Conservation (phyloP, 495 filamentous ascomycete genomes). For the Talaromyces nanjingensis region DNA sequence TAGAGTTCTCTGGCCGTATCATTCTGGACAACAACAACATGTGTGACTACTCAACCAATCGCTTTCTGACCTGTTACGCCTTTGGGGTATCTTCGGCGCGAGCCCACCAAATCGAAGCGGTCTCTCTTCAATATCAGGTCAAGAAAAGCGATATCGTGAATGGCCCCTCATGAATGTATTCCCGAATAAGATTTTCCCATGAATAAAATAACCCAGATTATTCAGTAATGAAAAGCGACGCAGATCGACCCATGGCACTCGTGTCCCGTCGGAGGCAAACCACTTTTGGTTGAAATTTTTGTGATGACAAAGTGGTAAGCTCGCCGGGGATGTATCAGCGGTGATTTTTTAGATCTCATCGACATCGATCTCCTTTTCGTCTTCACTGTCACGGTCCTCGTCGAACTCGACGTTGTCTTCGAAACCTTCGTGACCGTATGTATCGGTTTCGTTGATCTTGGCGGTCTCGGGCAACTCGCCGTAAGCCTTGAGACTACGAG, state of each 20-base stretch:
- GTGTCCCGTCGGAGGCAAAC: neutral
- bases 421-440: slow-evolving; percentile 61
- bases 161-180: neutral
- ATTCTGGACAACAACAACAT: neutral
- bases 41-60: neutral
- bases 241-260: slow-evolving; percentile 6
- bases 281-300: neutral
- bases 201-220: neutral
- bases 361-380: slow-evolving; percentile 54
- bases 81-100: neutral
- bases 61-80: neutral
- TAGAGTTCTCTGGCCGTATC: neutral
- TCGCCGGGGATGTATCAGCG: slow-evolving; percentile 12
- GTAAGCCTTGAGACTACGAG: slow-evolving; percentile 87
- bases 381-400: slow-evolving; percentile 48
- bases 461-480: slow-evolving; percentile 95
- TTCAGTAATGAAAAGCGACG: slow-evolving; percentile 5
- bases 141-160: slow-evolving; percentile 6
- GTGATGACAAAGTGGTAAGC: slow-evolving; percentile 1
- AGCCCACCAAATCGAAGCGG: neutral
- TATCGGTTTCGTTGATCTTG: slow-evolving; percentile 99
- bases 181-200: neutral
- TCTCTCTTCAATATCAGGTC: slow-evolving; percentile 3
- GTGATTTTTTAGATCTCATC: slow-evolving; percentile 46
- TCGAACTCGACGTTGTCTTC: slow-evolving; percentile 57